Base-by-base conservation (phyloP, 805 yeast species). In the Metschnikowia arizonensis region DNA sequence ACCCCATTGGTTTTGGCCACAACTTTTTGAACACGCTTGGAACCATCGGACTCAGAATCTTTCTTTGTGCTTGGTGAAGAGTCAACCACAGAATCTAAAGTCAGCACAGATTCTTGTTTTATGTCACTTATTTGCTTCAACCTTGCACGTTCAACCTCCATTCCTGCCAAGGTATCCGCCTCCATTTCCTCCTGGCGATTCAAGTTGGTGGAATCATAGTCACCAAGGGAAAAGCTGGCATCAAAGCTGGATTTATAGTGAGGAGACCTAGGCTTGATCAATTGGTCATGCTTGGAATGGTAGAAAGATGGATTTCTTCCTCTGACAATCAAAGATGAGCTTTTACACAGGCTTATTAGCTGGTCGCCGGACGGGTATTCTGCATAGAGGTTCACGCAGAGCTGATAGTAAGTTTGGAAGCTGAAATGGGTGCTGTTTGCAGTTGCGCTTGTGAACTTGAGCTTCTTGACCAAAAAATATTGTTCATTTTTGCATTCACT, bases 241-340 rank as follows among this genome's bases (percentile, higher is more conserved):
- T 39, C 35, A 11, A 30, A 49, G 29, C 54, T 50, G 12, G 44
- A 33, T n/a, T 29, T 29, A 24, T 30, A 28, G 18, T 30, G 30
- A n/a, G 50, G 50, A 9, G 54, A 38, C 26, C 60, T 46, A 3
- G 59, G 51, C 44, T 58, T 58, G 49, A 79, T 70, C 40, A 72
- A 54, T 17, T 77, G 59, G 53, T 78, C 82, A 40, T 76, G 73
- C 45, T 79, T 62, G 46, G 76, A 78, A 28, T 72, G 69, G 53
- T 79, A 79, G 50, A 79, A 80, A n/a, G 78, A 69, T 2, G 85
- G 84, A 52, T 79, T 80, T 42, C 84, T 60, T 2, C 85, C 85
- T 49, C 85, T 60, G 7, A 79, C 84, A 11, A 77, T 76, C 3
- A 80, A 73, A 1, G 81, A 81, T 7, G 47, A 40, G 39, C 56